A percentile compares a stretch with the other conserved stretches of the same genome.
Conservation (phyloP, 352 stramenopile species). For the Pythium aquatile region DNA sequence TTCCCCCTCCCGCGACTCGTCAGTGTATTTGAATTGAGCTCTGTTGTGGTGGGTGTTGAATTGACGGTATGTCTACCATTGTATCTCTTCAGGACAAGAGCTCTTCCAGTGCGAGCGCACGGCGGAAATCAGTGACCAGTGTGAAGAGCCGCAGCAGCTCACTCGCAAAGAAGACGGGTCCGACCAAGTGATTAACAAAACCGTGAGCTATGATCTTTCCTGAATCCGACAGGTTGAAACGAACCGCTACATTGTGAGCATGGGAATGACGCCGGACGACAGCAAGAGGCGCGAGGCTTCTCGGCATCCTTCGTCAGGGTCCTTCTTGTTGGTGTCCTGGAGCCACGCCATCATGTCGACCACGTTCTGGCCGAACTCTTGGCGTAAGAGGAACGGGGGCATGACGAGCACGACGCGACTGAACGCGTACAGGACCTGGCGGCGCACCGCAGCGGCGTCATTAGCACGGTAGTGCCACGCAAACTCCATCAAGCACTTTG, state of each 20-base stretch:
- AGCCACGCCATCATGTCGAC: slow-evolving; percentile 56
- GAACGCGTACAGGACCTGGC: slow-evolving; percentile 70
- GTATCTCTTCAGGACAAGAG: background rate
- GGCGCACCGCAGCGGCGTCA: slow-evolving; percentile 49
- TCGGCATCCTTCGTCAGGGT: slow-evolving; percentile 67
- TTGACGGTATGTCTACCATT: background rate
- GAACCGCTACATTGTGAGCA: slow-evolving; percentile 28
- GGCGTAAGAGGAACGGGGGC: slow-evolving; percentile 48
- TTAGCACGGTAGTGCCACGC: slow-evolving; percentile 55
- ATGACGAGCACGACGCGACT: slow-evolving; percentile 69
- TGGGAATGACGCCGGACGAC: slow-evolving; percentile 39
- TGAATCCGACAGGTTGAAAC: background rate
- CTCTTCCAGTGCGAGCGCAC: slow-evolving; percentile 3
- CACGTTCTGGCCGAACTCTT: slow-evolving; percentile 51
- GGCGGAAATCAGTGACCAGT: slow-evolving; percentile 1
- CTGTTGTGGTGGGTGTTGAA: too few species aligned
- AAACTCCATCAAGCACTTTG: slow-evolving; percentile 69
- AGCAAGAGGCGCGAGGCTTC: slow-evolving; percentile 59
- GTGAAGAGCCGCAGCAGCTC: background rate
- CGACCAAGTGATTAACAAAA: background rate
- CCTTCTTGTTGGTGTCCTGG: slow-evolving; percentile 36
- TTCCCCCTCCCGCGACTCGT: slow-evolving; percentile 17
- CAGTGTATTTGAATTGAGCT: background rate
- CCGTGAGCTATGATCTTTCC: background rate
- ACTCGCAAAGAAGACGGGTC: background rate